Evolutionary conservation across 140 eudicot genomes (phyloP).

Genomic region (Senecio squalidus): DNA sequence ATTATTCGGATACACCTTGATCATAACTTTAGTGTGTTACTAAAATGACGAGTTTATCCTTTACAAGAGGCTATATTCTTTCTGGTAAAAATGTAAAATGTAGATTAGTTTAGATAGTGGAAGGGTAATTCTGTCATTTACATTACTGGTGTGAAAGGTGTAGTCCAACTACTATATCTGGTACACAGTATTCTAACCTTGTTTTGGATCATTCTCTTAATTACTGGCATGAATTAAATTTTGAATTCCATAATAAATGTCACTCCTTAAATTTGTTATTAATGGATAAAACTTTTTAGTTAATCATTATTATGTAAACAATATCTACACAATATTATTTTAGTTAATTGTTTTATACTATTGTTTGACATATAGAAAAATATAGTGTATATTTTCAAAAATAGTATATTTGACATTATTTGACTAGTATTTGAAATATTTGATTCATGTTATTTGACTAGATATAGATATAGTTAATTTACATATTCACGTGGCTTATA

Average conservation of each 20-base stretch:
- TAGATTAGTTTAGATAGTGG: neutral
- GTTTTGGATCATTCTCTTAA: conserved; percentile 6
- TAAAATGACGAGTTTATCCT: conserved; percentile 17
- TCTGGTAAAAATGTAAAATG: neutral
- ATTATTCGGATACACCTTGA: conserved; percentile 24
- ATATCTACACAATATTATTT: too few relatives aligned
- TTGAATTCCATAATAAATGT: too few relatives aligned
- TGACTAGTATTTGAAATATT: too few relatives aligned
- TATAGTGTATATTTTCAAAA: too few relatives aligned
- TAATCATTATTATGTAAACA: neutral
- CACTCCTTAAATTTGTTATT: neutral
- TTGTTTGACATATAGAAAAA: too few relatives aligned
- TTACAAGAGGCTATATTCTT: neutral
- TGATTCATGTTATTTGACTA: too few relatives aligned
- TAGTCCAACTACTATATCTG: conserved; percentile 16
- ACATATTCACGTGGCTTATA: too few relatives aligned
- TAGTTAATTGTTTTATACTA: too few relatives aligned
- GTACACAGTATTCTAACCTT: neutral
- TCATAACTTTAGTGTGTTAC: conserved; percentile 18
- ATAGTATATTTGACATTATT: too few relatives aligned
- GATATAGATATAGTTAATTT: too few relatives aligned
- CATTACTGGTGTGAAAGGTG: conserved; percentile 9
- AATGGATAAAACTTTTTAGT: too few relatives aligned
- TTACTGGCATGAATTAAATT: too few relatives aligned
- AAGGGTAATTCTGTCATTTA: conserved; percentile 12